These are phyloP conservation scores for Chlamydomonas asymmetrica DNA, from an alignment of 139 green algal genomes.

Conservation along the genomic window DNA sequence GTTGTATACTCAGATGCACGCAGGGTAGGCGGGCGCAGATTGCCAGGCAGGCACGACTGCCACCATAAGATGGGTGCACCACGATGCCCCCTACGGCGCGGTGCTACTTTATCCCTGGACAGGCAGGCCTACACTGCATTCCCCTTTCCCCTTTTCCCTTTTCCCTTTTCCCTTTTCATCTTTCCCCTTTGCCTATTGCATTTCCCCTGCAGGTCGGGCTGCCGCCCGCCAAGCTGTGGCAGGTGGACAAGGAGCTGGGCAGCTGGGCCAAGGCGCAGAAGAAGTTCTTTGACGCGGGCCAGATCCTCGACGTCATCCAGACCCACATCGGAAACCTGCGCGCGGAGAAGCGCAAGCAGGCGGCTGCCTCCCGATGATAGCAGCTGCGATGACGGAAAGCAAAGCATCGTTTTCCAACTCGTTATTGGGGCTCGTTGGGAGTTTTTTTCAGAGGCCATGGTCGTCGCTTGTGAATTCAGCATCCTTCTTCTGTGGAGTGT, in stretches of 20 bases:
- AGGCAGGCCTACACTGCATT: too few relatives aligned
- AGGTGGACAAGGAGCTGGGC: constrained; percentile 74
- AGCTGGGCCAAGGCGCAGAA: constrained; percentile 62
- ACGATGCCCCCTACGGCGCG: background rate
- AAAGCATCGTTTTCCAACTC: too few relatives aligned
- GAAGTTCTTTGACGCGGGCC: constrained; percentile 70
- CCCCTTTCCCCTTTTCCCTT: too few relatives aligned
- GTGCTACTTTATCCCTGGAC: background rate
- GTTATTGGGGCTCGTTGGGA: too few relatives aligned
- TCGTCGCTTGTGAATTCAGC: too few relatives aligned
- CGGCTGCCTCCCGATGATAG: background rate
- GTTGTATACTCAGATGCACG: background rate
- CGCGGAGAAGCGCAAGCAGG: constrained; percentile 12
- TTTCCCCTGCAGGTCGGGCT: constrained; percentile 13
- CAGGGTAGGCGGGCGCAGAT: background rate
- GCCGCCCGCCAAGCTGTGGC: constrained; percentile 38
- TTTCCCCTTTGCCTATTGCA: too few relatives aligned
- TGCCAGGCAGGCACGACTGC: background rate
- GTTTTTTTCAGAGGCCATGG: too few relatives aligned
- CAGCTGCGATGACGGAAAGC: background rate
- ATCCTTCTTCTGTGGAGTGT: too few relatives aligned
- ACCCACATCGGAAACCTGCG: constrained; percentile 1
- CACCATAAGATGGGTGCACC: background rate
- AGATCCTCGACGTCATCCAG: constrained; percentile 72
- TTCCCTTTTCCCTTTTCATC: too few relatives aligned